These are phyloP conservation scores for Dipodascus albidus DNA, from an alignment of 805 yeast species.

Conservation along the genomic window DNA sequence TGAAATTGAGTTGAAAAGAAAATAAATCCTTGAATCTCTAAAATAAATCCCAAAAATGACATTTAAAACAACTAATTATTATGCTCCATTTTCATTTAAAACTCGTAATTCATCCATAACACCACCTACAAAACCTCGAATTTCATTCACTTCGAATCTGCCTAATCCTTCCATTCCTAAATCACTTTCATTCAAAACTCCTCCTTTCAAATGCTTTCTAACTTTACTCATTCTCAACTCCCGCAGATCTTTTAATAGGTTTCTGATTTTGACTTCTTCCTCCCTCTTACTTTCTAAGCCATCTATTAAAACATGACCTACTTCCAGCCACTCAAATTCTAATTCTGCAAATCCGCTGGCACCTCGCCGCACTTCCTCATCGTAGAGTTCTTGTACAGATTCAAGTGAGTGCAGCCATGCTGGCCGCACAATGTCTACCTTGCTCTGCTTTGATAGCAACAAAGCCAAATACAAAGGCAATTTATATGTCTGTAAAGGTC, in stretches of 20 bases:
- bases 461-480: slow-evolving; percentile 87
- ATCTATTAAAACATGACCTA: slow-evolving; percentile 55
- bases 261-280: slow-evolving; percentile 25
- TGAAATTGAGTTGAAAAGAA: too few relatives aligned
- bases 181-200: slow-evolving; percentile 69
- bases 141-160: slow-evolving; percentile 74
- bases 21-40: too few relatives aligned
- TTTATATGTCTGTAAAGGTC: slow-evolving; percentile 54
- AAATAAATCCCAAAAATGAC: not conserved
- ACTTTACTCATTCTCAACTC: slow-evolving; percentile 77
- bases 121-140: slow-evolving; percentile 67
- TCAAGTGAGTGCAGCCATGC: slow-evolving; percentile 54
- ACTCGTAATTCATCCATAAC: slow-evolving; percentile 68
- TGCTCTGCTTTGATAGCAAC: slow-evolving; percentile 68
- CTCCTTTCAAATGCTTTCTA: slow-evolving; percentile 45
- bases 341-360: slow-evolving; percentile 23
- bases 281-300: slow-evolving; percentile 4
- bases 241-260: slow-evolving; percentile 68
- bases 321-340: slow-evolving; percentile 86
- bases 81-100: slow-evolving; percentile 28
- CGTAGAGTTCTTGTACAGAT: slow-evolving; percentile 44
- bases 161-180: slow-evolving; percentile 76
- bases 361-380: slow-evolving; percentile 45
- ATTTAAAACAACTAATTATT: slow-evolving; percentile 9
- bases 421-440: slow-evolving; percentile 80